A percentile compares a stretch with the other conserved stretches of the same genome.
Evolutionary conservation across 1,139 yeast genomes (phyloP).

Genomic region (Pichia sp.): DNA sequence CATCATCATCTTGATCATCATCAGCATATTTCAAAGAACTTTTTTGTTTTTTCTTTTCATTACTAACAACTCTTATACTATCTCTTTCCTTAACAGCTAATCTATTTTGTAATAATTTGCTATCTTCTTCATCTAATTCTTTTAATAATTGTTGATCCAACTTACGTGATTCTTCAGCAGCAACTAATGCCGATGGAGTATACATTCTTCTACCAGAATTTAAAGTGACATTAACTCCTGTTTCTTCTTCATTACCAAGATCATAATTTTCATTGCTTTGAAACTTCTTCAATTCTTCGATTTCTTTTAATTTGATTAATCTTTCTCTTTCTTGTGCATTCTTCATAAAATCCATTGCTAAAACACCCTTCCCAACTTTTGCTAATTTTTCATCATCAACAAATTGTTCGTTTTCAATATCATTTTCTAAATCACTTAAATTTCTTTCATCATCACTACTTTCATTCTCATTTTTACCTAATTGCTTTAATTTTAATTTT

Average conservation of each 20-base stretch:
- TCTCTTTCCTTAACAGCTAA: constrained; percentile 17
- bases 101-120: constrained; percentile 40
- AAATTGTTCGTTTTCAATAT: constrained; percentile 36
- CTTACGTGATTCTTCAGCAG: constrained; percentile 39
- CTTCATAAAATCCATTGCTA: constrained; percentile 92
- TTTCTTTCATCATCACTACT: constrained; percentile 46
- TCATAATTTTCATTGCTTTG: constrained; percentile 32
- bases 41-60: constrained; percentile 8
- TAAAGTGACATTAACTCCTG: constrained; percentile 42
- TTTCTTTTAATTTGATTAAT: constrained; percentile 47
- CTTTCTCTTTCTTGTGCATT: constrained; percentile 69
- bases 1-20: constrained; percentile 3
- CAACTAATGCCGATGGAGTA: constrained; percentile 57
- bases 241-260: constrained; percentile 31
- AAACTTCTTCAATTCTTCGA: constrained; percentile 45
- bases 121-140: constrained; percentile 53
- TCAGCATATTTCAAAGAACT: not conserved
- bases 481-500: constrained; percentile 61
- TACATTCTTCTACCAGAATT: constrained; percentile 81
- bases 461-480: constrained; percentile 53
- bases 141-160: constrained; percentile 37
- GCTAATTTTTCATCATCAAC: constrained; percentile 34
- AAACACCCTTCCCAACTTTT: constrained; percentile 70
- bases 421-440: constrained; percentile 44
- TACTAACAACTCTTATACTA: constrained; percentile 1